These are phyloP conservation scores for Tephrocybe sp. DNA, from an alignment of 768 basidiomycete genomes.

Conservation along the genomic window DNA sequence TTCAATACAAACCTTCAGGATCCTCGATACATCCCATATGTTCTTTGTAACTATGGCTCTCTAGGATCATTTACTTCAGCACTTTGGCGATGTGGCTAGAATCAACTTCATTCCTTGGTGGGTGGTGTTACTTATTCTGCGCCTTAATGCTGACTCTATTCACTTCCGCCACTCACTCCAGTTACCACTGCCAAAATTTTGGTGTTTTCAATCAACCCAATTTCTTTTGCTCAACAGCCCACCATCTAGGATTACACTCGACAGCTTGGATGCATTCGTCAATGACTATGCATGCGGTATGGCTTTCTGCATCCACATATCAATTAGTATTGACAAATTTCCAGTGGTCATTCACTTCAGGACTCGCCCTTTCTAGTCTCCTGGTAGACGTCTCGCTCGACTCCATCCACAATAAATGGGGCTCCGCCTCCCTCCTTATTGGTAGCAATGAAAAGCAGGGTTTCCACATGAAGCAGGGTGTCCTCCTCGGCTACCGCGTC, in stretches of 20 bases:
- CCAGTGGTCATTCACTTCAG: constrained; percentile 54
- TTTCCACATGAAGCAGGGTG: too few relatives aligned
- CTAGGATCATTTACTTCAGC: constrained; percentile 41
- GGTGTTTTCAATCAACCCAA: neutral
- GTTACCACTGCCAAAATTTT: constrained; percentile 19
- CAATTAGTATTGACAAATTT: neutral
- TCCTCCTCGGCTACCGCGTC: too few relatives aligned
- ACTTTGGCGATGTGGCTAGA: constrained; percentile 37
- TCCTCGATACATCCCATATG: constrained; percentile 36
- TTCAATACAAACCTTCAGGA: constrained; percentile 10
- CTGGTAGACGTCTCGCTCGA: too few relatives aligned
- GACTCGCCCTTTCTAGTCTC: constrained; percentile 47
- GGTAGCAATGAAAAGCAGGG: too few relatives aligned
- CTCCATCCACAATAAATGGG: too few relatives aligned
- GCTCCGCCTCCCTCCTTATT: too few relatives aligned
- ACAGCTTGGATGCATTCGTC: constrained; percentile 14
- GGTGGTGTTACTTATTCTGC: constrained; percentile 7
- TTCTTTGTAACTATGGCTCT: constrained; percentile 33
- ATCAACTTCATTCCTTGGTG: constrained; percentile 49
- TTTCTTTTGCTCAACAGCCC: neutral
- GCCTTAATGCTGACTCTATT: neutral
- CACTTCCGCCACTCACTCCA: neutral
- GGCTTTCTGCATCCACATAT: neutral
- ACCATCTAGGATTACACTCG: constrained; percentile 13
- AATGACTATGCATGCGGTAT: constrained; percentile 13